A percentile compares a stretch with the other conserved stretches of the same genome.
Conservation (phyloP, 345 rosid genomes). For the Aquilaria yunnanensis region DNA sequence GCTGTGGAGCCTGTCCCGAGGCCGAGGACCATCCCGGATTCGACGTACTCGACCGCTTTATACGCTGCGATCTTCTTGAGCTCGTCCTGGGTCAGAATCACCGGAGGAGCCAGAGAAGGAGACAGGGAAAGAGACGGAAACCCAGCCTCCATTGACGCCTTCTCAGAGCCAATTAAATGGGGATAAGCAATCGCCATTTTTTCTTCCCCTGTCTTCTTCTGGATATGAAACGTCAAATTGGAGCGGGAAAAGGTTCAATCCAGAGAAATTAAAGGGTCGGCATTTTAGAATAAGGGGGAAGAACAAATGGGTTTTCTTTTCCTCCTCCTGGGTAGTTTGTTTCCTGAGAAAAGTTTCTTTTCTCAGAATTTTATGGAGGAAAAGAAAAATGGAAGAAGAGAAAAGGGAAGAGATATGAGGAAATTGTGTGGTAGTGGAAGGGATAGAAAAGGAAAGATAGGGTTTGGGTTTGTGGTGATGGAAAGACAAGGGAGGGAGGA, state of each 20-base stretch:
- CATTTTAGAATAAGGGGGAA: neutral
- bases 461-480: neutral
- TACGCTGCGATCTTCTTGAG: slow-evolving; percentile 30
- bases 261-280: neutral
- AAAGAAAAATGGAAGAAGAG: neutral
- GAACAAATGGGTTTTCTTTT: neutral
- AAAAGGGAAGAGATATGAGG: neutral
- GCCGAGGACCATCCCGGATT: slow-evolving; percentile 97
- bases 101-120: slow-evolving; percentile 12
- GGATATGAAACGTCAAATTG: neutral
- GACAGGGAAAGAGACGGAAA: slow-evolving; percentile 1
- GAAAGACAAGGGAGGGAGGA: neutral
- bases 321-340: neutral
- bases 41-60: slow-evolving; percentile 87
- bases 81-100: slow-evolving; percentile 15
- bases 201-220: neutral
- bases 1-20: slow-evolving; percentile 99
- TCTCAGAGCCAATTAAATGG: slow-evolving; percentile 11
- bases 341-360: neutral
- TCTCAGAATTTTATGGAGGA: neutral
- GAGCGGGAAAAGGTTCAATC: neutral
- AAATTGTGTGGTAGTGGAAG: neutral
- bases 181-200: slow-evolving; percentile 15
- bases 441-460: neutral
- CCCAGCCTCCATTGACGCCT: slow-evolving; percentile 13